Evolutionary conservation across 768 basidiomycete species (phyloP), one percentile per base, ranked within the genome.

Genomic region (Leccinum barrowsii): DNA sequence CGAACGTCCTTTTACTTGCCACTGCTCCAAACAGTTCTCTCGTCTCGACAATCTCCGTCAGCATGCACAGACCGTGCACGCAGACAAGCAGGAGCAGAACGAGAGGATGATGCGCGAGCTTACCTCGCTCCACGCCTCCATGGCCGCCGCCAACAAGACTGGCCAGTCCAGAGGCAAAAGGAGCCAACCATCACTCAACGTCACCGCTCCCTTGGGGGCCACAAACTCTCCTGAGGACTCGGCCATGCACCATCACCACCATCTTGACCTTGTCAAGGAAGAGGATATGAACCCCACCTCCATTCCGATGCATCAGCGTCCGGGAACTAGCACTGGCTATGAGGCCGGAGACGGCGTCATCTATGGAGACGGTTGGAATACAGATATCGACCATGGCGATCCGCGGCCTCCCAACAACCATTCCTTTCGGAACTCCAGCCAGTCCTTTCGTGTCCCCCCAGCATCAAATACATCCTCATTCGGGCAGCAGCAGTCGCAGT

Each of bases 11-110:
- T 98, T 98, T 74, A 84, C 86, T 42, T 98, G 96, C 69, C 95
- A 98, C 71, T 98, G 96, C 77, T 83, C 86, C 12, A 95, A 96
- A 73, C 89, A 95, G 63, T 98, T 98, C 71, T 94, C 93, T 5
- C 86, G 96, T 12, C 86, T 98, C 70, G 96, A 98, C 76, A 98
- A 98, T 69, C 83, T 98, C 2, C 87, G 96, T 49, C 96, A 98
- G 71, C 96, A 98, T 73, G 92, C 94, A 0, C 91, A 95, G 80
- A 96, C 95, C 5, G 94, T 97, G 1, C 96, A 98, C 67, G 86
- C 93, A n/a, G 94, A 97, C 71, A 91, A 92, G 77, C 85, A 85
- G 71, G 89, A 90, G 0, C 83, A 86, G 75, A 95, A 95, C 77
- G 90, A 92, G 71, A 77, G 82, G 54, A 94, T 93, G 91, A 94